These are phyloP conservation scores for Dryadomyces quercivorus DNA, from an alignment of 2,329 filamentous ascomycete species.

Conservation along the genomic window DNA sequence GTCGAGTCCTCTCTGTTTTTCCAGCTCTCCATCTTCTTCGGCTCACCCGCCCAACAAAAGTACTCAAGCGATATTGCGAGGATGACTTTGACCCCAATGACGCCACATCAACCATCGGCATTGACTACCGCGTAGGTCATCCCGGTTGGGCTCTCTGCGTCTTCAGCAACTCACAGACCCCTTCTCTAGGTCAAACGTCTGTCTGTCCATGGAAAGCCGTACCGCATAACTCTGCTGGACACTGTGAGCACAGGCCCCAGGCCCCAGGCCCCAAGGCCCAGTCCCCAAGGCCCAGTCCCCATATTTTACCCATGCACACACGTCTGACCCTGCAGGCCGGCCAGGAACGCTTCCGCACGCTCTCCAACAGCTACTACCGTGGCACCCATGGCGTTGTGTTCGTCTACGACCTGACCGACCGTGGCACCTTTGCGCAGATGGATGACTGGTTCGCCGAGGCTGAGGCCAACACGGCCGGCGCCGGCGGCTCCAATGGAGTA, in stretches of 20 bases:
- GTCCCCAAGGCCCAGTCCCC: too few relatives aligned
- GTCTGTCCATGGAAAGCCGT: slow-evolving; percentile 36
- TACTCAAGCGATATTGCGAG: slow-evolving; percentile 42
- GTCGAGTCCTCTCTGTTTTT: too few relatives aligned
- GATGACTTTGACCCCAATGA: slow-evolving; percentile 44
- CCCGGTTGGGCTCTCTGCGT: background rate
- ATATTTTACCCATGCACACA: background rate
- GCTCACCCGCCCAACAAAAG: slow-evolving; percentile 17
- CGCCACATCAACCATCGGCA: slow-evolving; percentile 42
- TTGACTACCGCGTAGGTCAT: slow-evolving; percentile 38
- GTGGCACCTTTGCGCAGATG: slow-evolving; percentile 38
- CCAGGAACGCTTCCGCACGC: slow-evolving; percentile 35
- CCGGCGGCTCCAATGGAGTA: slow-evolving; percentile 9
- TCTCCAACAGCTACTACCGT: slow-evolving; percentile 38
- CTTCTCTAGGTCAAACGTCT: slow-evolving; percentile 35
- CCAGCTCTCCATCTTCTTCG: background rate
- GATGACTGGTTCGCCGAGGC: slow-evolving; percentile 42
- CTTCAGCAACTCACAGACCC: background rate
- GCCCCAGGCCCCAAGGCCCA: too few relatives aligned
- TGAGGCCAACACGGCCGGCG: slow-evolving; percentile 31
- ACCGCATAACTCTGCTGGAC: slow-evolving; percentile 40
- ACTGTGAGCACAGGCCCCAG: slow-evolving; percentile 22
- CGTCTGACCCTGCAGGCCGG: slow-evolving; percentile 21
- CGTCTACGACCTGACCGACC: slow-evolving; percentile 35
- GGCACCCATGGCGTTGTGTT: slow-evolving; percentile 36